Evolutionary conservation across 768 basidiomycete species (phyloP), one percentile per base, ranked within the genome.

Genomic region (Candolleomyces eurysporus): DNA sequence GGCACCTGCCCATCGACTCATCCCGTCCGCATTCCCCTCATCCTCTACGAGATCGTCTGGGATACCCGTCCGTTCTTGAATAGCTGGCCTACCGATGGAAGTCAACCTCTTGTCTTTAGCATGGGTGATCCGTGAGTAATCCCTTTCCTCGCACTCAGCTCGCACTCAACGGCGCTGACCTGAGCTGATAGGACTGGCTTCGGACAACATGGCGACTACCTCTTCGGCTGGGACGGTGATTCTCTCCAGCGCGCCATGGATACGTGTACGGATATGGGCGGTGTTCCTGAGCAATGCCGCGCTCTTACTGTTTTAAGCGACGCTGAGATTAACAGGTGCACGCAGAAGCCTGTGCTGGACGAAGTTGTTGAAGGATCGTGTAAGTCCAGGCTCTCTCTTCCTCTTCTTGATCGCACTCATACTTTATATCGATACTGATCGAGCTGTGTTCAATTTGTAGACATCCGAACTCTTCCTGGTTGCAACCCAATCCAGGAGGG

Each of bases 231-330:
- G 61, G 61, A 61, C 26, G 56, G 45, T 10, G 56, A 61, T 21
- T 61, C 61, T 17, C 61, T 61, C 48, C 53, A 61, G n/a, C 61
- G 61, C 19, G 56, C 61, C 9, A 61, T 61, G 61, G 61, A 55
- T 17, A 45, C 31, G 1, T 61, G 61, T 39, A 49, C 26, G 4
- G 61, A 61, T 22, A 31, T 14, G n/a, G 36, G 31, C n/a, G 61
- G 53, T 16, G 8, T 13, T 6, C 61, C 61, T 3, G 56, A 45
- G 14, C 16, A 22, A 26, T 61, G 61, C 56, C 31, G 19, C 7
- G 61, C 46, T 11, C 56, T 61, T 5, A 61, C 61, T 11, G 61
- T 61, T 3, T 22, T 39, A 1, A 42, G 48, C 39, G 61, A 61
- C 49, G 19, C 3, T 11, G 48, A 49, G 36, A 61, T 61, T 16